phyloP scores from a whole-genome alignment of 1,284 basidiomycete species.

The Phylloboletellus chloephorus region DNA sequence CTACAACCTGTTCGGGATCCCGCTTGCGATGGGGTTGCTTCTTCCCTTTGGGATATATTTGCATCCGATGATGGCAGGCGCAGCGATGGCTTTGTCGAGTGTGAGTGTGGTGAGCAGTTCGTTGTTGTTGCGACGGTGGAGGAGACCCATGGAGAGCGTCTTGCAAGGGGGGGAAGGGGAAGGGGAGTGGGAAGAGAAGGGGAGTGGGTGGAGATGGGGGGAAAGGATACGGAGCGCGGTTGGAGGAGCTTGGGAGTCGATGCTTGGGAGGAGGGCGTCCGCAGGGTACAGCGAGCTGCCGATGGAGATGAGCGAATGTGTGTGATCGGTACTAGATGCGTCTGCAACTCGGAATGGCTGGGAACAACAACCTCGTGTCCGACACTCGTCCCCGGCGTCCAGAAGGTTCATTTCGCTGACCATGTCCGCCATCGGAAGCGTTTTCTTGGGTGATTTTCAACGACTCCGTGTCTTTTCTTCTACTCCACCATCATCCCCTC shows the following conservation, averaged over 20 bases:
- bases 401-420: not conserved
- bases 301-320: constrained; percentile 56
- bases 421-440: constrained; percentile 63
- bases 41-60: constrained; percentile 89
- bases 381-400: no score
- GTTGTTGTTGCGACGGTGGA: constrained; percentile 84
- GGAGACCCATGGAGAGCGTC: constrained; percentile 61
- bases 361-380: no score
- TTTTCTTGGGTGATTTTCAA: constrained; percentile 68
- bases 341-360: no score
- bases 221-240: constrained; percentile 39
- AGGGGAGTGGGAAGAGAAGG: constrained; percentile 24
- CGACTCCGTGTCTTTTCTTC: constrained; percentile 57
- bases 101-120: constrained; percentile 94
- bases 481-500: constrained; percentile 59
- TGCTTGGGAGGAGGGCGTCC: constrained; percentile 36
- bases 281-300: constrained; percentile 65
- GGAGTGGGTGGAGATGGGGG: constrained; percentile 21
- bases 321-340: no score
- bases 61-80: constrained; percentile 97
- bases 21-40: constrained; percentile 97
- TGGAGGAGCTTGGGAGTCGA: constrained; percentile 41
- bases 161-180: constrained; percentile 53
- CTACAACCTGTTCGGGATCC: constrained; percentile 93
- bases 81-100: constrained; percentile 96